Base-by-base conservation (phyloP, 306 rosid genomes). In the Abrus precatorius region DNA sequence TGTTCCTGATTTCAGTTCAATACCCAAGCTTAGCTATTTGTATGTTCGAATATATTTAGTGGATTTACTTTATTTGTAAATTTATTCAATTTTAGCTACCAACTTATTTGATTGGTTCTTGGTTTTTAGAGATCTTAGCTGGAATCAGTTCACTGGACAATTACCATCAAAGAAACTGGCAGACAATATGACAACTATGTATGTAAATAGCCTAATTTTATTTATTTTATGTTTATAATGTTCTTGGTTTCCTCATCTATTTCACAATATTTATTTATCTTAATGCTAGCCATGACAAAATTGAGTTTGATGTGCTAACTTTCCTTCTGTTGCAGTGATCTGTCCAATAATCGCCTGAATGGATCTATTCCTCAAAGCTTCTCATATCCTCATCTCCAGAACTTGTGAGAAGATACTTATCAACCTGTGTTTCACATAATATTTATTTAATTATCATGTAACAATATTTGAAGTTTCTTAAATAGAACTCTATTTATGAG, bases 91-190 rank as follows among this genome's bases (percentile, higher is more conserved):
- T 74, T 62, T 61, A 49, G 50, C 66, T 50, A 60, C 71, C 53
- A 33, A 61, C 75, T 83, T 27, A 84, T 56, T 48, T 82, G 43
- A 62, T 49, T 74, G 75, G 69, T 68, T 85, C 83, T 40, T 77
- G 76, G 66, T 87, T 63, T 87, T 50, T 87, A 93, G 99, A 81
- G 99, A 95, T 90, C 91, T 95, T 48, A 91, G 97, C 86, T 74
- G 87, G 92, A 95, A 95, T 75, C 85, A 45, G 34, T 85, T 95
- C 50, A 78, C 75, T 43, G 99, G 99, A 79, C 59, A 78, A 75
- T 75, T 91, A 67, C 96, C 97, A 6, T 27, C 88, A 29, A 76
- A 40, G 4, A 84, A 88, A 63, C 97, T 93, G 69, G 74, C 99
- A 71, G 54, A 69, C 75, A 78, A 88, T 20, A 75, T 95, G 83